Percentiles rank a stretch among this genome's conserved stretches.
Conservation (phyloP, 805 yeast genomes). For the Sporopachydermia quercuum region DNA sequence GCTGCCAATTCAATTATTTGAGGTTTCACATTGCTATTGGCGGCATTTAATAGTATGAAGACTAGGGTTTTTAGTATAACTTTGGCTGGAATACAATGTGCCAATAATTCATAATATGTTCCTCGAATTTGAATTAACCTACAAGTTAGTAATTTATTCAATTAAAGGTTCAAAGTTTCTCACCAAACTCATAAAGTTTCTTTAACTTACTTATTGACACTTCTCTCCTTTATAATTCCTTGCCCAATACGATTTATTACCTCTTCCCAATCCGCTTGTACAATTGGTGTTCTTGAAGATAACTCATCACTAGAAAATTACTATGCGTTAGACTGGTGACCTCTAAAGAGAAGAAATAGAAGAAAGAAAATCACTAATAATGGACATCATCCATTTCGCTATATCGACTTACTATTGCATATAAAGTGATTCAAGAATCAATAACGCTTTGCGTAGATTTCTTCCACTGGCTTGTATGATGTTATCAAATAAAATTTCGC, state of each 20-base stretch:
- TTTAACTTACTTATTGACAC: slow-evolving; percentile 28
- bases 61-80: slow-evolving; percentile 52
- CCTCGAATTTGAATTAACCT: slow-evolving; percentile 36
- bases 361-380: no score
- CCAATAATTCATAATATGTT: slow-evolving; percentile 64
- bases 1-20: slow-evolving; percentile 12
- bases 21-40: slow-evolving; percentile 13
- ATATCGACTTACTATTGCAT: slow-evolving; percentile 38
- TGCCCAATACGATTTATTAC: slow-evolving; percentile 55
- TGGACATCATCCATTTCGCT: no score
- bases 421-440: slow-evolving; percentile 70
- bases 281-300: slow-evolving; percentile 31
- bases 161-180: no score
- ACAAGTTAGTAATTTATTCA: slow-evolving; percentile 3
- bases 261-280: slow-evolving; percentile 82
- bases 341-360: no score
- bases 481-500: slow-evolving; percentile 25
- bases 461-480: slow-evolving; percentile 46
- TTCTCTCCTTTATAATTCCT: slow-evolving; percentile 42
- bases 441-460: slow-evolving; percentile 63
- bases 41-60: slow-evolving; percentile 18
- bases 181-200: no score
- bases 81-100: slow-evolving; percentile 89
- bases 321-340: no score
- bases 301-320: slow-evolving; percentile 26